Base-by-base conservation (phyloP, 176 grass and related monocot genomes). In the barley (Hordeum vulgare) region DNA sequence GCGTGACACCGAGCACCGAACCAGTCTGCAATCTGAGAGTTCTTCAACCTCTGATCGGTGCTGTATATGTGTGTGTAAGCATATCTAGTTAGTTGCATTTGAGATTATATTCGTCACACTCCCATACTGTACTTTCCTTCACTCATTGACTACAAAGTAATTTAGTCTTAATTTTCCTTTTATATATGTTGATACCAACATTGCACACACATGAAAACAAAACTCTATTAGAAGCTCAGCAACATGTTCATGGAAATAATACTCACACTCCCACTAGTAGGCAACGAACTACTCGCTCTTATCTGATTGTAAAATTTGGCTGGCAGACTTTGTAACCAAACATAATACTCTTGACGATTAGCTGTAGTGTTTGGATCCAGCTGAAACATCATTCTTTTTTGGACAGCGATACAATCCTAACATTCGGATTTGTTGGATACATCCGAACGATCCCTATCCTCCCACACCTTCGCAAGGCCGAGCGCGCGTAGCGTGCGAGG, bases 61-160 rank as follows among this genome's bases (percentile, higher is more conserved):
- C 40, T 69, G n/a, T 6, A 70, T 40, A 10, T 49, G 1, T 49
- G 45, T 42, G 33, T 21, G 20, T 35, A 42, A 81, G 29, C 71
- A 34, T 75, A 33, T 81, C 73, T 74, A 59, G 9, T 56, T 42
- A 41, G 23, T 29, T 18, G 24, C 27, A 83, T 67, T 54, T 63
- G 72, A 88, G 65, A 54, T 71, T 83, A 54, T 14, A 36, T 28
- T 27, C 25, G 15, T 66, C 41, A 78, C 40, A 61, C 71, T 49
- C 33, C 54, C 49, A 76, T 37, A 11, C 14, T 76, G 29, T 15
- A 75, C 34, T 76, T 59, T 76, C 20, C 33, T 59, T 34, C 31
- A 25, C 20, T 77, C 21, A 1, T 20, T 58, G 8, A 39, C 27
- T 15, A 77, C 12, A 26, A 9, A 15, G 33, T 24, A 25, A 1